Conservation (phyloP, 2,329 filamentous ascomycete species). For the Cryphonectria naterciae region DNA sequence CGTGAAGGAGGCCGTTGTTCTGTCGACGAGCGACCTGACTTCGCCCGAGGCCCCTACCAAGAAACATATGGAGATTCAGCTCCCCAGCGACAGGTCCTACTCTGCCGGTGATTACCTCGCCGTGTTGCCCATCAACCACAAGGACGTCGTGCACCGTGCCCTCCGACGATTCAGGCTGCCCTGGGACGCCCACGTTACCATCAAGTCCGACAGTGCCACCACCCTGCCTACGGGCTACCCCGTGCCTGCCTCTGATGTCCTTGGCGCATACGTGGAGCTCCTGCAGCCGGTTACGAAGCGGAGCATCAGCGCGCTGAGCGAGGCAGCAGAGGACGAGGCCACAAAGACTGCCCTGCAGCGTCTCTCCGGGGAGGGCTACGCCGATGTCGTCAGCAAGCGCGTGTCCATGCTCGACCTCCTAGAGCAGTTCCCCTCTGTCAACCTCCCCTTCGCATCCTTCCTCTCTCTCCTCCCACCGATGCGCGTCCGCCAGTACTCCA, state of each 20-base stretch:
- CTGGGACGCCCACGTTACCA: conserved; percentile 68
- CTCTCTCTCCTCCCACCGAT: conserved; percentile 68
- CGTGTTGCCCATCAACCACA: conserved; percentile 71
- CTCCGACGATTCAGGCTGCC: conserved; percentile 67
- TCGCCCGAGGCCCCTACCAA: conserved; percentile 57
- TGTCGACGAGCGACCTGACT: conserved; percentile 55
- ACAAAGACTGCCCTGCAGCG: conserved; percentile 42
- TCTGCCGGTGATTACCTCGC: conserved; percentile 76
- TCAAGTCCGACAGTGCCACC: conserved; percentile 54
- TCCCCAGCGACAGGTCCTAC: conserved; percentile 70
- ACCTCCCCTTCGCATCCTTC: conserved; percentile 62
- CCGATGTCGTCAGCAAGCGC: conserved; percentile 51
- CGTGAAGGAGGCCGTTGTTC: conserved; percentile 61
- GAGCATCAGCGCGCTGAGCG: conserved; percentile 51
- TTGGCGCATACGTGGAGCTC: conserved; percentile 73
- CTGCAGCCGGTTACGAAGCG: conserved; percentile 68
- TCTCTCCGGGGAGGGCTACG: conserved; percentile 45
- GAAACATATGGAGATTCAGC: conserved; percentile 66
- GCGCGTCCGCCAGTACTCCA: conserved; percentile 55
- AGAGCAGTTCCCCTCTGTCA: conserved; percentile 56
- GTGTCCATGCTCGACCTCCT: conserved; percentile 65
- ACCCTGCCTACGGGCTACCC: conserved; percentile 58
- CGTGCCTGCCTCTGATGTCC: conserved; percentile 64
- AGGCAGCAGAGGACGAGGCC: conserved; percentile 52
- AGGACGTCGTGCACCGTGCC: conserved; percentile 62